Conservation (phyloP, 768 basidiomycete genomes). For the Rhizopogon rudus region DNA sequence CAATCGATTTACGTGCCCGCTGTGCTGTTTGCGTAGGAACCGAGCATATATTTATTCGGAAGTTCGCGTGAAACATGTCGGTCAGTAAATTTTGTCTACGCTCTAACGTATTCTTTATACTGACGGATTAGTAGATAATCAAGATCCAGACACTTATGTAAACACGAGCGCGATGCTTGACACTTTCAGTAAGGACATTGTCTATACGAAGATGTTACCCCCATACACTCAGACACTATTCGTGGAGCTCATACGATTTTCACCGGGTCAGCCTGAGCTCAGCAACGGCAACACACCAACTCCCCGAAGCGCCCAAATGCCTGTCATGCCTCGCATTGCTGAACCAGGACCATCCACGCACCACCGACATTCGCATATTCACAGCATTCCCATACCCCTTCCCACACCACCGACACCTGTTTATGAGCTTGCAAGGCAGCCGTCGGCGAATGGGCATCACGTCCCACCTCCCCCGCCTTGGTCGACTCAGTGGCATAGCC, state of each 20-base stretch:
- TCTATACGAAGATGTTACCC: constrained; percentile 61
- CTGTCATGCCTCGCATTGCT: constrained; percentile 15
- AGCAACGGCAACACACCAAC: constrained; percentile 10
- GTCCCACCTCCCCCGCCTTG: constrained; percentile 30
- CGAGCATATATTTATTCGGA: constrained; percentile 69
- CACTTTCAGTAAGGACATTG: constrained; percentile 63
- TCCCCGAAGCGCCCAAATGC: constrained; percentile 11
- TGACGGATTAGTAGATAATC: constrained; percentile 31
- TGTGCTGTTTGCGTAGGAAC: constrained; percentile 76
- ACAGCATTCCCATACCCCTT: constrained; percentile 25
- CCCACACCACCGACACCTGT: constrained; percentile 31
- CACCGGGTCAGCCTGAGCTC: constrained; percentile 26
- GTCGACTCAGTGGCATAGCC: constrained; percentile 27
- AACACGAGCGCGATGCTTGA: constrained; percentile 73
- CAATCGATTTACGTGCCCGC: constrained; percentile 60
- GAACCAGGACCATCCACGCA: constrained; percentile 26
- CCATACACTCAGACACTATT: constrained; percentile 67
- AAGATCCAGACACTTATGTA: constrained; percentile 57
- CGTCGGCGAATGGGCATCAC: constrained; percentile 28
- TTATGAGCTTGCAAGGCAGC: constrained; percentile 25
- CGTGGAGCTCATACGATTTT: constrained; percentile 59
- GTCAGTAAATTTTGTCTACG: constrained; percentile 32
- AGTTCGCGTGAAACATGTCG: constrained; percentile 62
- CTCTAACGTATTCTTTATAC: constrained; percentile 4
- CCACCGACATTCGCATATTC: constrained; percentile 24